phyloP scores from a whole-genome alignment of 495 filamentous ascomycete species.

The Penicillium odoratum region DNA sequence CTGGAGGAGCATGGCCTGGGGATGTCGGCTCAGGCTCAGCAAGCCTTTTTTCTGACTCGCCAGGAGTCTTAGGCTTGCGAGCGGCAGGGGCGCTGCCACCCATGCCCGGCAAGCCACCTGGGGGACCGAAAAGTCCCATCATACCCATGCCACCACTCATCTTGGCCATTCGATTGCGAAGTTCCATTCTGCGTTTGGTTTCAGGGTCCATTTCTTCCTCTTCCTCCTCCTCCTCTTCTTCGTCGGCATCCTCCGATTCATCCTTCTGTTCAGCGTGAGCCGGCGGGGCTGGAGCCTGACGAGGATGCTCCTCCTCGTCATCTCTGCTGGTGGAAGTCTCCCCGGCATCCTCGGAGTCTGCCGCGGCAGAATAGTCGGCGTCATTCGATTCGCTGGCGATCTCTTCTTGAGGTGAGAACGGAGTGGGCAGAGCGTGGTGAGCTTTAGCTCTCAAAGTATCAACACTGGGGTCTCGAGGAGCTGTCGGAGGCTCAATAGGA shows the following conservation, averaged over 20 bases:
- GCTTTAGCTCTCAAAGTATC: slow-evolving; percentile 52
- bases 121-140: slow-evolving; percentile 88
- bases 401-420: slow-evolving; percentile 51
- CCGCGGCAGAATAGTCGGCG: slow-evolving; percentile 84
- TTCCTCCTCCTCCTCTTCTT: slow-evolving; percentile 64
- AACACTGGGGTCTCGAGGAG: slow-evolving; percentile 54
- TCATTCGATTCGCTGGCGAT: slow-evolving; percentile 79
- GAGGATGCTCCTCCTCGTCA: slow-evolving; percentile 61
- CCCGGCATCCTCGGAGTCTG: slow-evolving; percentile 80
- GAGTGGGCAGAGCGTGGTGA: slow-evolving; percentile 44
- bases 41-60: slow-evolving; percentile 66
- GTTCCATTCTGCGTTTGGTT: slow-evolving; percentile 77
- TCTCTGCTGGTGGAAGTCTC: slow-evolving; percentile 73
- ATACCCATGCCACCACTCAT: slow-evolving; percentile 99
- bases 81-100: slow-evolving; percentile 42
- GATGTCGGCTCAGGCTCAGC: slow-evolving; percentile 51
- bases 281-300: slow-evolving; percentile 18
- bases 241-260: slow-evolving; percentile 48
- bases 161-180: slow-evolving; percentile 94
- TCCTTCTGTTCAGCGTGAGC: slow-evolving; percentile 21
- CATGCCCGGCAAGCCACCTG: slow-evolving; percentile 61
- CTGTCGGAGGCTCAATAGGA: slow-evolving; percentile 42
- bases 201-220: slow-evolving; percentile 94
- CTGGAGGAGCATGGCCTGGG: slow-evolving; percentile 59
- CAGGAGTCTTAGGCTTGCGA: slow-evolving; percentile 53